Evolutionary conservation across 2,329 filamentous ascomycete species (phyloP).

Genomic region (Fusarium tanahbumbuense): DNA sequence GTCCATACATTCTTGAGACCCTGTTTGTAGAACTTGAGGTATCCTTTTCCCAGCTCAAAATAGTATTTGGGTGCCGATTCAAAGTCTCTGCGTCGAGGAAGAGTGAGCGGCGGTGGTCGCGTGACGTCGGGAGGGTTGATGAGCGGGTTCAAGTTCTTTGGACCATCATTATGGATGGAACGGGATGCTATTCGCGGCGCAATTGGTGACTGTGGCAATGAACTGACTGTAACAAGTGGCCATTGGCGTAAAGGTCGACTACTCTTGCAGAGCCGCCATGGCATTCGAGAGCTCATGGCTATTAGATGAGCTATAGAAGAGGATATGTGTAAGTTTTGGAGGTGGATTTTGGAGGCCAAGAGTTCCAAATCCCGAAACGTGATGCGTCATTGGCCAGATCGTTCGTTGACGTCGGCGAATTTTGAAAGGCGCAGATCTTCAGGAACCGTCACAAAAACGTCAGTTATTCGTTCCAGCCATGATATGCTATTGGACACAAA

Average conservation of each 20-base stretch:
- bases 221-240: slow-evolving; percentile 8
- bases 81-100: slow-evolving; percentile 65
- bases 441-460: slow-evolving; percentile 12
- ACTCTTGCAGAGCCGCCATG: slow-evolving; percentile 48
- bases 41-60: slow-evolving; percentile 76
- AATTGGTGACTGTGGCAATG: slow-evolving; percentile 16
- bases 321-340: slow-evolving; percentile 14
- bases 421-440: slow-evolving; percentile 19
- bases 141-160: slow-evolving; percentile 50
- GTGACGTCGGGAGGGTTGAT: slow-evolving; percentile 81
- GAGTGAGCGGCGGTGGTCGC: slow-evolving; percentile 74
- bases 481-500: background rate
- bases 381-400: slow-evolving; percentile 43
- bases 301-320: slow-evolving; percentile 24
- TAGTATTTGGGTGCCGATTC: slow-evolving; percentile 59
- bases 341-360: slow-evolving; percentile 28
- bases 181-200: slow-evolving; percentile 32
- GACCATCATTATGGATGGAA: slow-evolving; percentile 42
- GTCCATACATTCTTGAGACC: slow-evolving; percentile 79
- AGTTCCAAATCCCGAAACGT: slow-evolving; percentile 30
- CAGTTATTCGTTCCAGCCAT: background rate
- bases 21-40: slow-evolving; percentile 87
- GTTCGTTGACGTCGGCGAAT: slow-evolving; percentile 20
- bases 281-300: slow-evolving; percentile 50
- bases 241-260: slow-evolving; percentile 36